Evolutionary conservation across 257 asterid species (phyloP).

Genomic region (Ligustrum vulgare): DNA sequence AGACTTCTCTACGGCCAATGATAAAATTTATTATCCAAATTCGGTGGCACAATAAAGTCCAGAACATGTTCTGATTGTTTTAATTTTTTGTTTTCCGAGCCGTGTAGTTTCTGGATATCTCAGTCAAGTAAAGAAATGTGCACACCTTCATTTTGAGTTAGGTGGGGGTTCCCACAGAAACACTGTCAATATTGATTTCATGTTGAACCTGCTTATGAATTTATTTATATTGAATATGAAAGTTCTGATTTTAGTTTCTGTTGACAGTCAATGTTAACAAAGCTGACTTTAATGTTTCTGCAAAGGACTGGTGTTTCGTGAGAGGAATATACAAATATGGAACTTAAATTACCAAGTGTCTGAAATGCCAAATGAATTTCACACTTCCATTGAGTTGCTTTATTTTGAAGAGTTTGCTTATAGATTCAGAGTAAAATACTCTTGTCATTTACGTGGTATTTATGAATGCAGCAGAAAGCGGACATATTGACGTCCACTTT

Average conservation of each 20-base stretch:
- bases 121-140: constrained; percentile 1
- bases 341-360: neutral
- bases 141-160: constrained; percentile 12
- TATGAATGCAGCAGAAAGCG: neutral
- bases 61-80: neutral
- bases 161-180: neutral
- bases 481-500: neutral
- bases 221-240: neutral
- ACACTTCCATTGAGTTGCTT: neutral
- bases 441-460: neutral
- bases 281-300: neutral
- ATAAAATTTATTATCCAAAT: neutral
- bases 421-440: neutral
- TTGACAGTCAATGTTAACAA: neutral
- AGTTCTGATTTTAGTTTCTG: constrained; percentile 9
- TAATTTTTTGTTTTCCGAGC: neutral
- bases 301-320: neutral
- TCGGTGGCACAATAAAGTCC: neutral
- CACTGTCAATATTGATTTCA: neutral
- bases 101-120: neutral
- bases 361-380: neutral
- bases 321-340: neutral
- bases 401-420: neutral
- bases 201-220: neutral
- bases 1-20: too few species aligned